Percentiles rank a stretch among this genome's conserved stretches.
Evolutionary conservation across 2,329 filamentous ascomycete species (phyloP).

Genomic region (Penicillium occitanis): DNA sequence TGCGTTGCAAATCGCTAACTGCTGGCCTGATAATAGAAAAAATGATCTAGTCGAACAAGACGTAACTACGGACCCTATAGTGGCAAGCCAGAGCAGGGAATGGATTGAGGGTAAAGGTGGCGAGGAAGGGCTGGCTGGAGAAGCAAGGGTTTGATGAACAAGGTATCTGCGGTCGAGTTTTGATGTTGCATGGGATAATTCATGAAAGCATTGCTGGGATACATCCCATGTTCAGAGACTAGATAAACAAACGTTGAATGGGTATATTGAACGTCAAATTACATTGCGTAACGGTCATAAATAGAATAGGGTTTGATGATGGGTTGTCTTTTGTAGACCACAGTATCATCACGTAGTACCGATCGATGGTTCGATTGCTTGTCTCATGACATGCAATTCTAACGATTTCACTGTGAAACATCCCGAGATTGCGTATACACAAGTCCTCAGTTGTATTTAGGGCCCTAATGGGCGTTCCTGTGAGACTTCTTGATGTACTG

Average conservation of each 20-base stretch:
- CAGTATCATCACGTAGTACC: not conserved
- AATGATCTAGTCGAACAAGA: not conserved
- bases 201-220: not conserved
- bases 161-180: not conserved
- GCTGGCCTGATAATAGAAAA: not conserved
- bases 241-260: not conserved
- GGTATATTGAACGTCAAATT: not conserved
- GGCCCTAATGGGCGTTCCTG: not conserved
- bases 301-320: not conserved
- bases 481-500: not conserved
- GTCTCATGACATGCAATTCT: not conserved
- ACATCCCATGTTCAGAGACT: not conserved
- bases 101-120: not conserved
- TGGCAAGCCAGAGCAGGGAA: not conserved
- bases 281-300: not conserved
- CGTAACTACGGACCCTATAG: not conserved
- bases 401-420: not conserved
- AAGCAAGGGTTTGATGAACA: not conserved
- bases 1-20: not conserved
- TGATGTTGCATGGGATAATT: not conserved
- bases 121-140: not conserved
- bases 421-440: not conserved
- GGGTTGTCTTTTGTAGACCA: too few species aligned
- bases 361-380: not conserved
- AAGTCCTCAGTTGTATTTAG: not conserved